Conservation (phyloP, 257 asterid genomes). For the Gentiana dahurica region DNA sequence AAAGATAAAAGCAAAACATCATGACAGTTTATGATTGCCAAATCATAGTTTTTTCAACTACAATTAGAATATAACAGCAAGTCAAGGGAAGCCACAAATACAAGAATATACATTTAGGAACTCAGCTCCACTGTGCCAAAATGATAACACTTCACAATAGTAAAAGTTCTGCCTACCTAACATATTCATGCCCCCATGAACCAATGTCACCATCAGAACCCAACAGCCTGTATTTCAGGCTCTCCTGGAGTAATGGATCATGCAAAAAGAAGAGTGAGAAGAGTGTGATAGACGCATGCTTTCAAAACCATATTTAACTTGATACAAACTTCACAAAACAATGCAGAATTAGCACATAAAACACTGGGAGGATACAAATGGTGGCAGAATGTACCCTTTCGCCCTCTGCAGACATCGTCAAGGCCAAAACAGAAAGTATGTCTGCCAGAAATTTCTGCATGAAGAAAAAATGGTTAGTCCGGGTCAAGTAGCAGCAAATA, state of each 20-base stretch:
- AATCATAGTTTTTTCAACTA: neutral
- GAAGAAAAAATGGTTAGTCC: neutral
- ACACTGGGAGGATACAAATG: no score
- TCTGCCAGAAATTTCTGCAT: conserved; percentile 79
- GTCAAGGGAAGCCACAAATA: neutral
- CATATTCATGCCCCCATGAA: conserved; percentile 99
- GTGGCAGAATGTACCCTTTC: conserved; percentile 50
- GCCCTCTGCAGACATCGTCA: conserved; percentile 98
- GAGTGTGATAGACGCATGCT: neutral
- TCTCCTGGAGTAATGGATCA: conserved; percentile 53
- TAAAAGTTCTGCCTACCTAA: conserved; percentile 31
- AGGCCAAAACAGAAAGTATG: conserved; percentile 90
- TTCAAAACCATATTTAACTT: no score
- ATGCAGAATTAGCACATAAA: no score
- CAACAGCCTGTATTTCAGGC: conserved; percentile 80
- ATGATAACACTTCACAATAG: no score
- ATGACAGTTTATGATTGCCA: neutral
- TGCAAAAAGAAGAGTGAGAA: conserved; percentile 7
- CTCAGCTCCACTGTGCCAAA: no score
- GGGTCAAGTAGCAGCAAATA: neutral
- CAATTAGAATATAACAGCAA: no score
- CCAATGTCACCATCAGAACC: conserved; percentile 92
- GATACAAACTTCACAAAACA: no score
- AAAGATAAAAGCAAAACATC: neutral
- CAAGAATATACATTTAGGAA: neutral